Conservation (phyloP, 129 eudicot genomes). For the Silybum marianum region DNA sequence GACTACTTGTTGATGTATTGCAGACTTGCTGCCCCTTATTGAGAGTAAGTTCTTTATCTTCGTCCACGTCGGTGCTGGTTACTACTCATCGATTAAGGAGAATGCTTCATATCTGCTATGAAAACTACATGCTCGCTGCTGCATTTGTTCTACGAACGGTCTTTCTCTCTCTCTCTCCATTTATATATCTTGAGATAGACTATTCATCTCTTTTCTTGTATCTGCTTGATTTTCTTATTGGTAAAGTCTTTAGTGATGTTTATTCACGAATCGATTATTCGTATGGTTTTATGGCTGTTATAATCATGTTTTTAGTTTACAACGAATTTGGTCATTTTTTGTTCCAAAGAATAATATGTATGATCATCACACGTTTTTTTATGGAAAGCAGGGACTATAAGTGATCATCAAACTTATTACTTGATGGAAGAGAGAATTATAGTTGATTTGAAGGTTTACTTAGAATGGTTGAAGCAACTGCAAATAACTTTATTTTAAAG, state of each 20-base stretch:
- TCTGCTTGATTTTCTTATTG: neutral
- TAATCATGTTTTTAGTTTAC: neutral
- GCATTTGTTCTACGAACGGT: constrained; percentile 74
- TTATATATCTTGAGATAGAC: too few relatives aligned
- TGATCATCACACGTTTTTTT: neutral
- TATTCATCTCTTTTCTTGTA: neutral
- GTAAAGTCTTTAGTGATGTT: neutral
- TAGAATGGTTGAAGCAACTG: too few relatives aligned
- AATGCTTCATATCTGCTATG: constrained; percentile 81
- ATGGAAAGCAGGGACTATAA: too few relatives aligned
- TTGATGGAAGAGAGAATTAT: neutral
- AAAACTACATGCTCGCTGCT: constrained; percentile 75
- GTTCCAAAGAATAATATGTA: neutral
- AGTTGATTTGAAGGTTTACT: neutral
- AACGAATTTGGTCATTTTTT: neutral
- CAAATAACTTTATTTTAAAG: too few relatives aligned
- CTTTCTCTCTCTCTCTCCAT: neutral
- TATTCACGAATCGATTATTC: neutral
- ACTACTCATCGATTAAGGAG: constrained; percentile 84
- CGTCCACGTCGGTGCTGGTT: constrained; percentile 91
- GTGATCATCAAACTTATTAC: constrained; percentile 12
- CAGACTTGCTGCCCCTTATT: too few relatives aligned
- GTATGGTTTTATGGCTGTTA: neutral
- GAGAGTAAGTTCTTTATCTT: too few relatives aligned
- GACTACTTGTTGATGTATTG: too few relatives aligned